Base-by-base conservation (phyloP, 23 red algal species). In the Gracilariopsis chorda region DNA sequence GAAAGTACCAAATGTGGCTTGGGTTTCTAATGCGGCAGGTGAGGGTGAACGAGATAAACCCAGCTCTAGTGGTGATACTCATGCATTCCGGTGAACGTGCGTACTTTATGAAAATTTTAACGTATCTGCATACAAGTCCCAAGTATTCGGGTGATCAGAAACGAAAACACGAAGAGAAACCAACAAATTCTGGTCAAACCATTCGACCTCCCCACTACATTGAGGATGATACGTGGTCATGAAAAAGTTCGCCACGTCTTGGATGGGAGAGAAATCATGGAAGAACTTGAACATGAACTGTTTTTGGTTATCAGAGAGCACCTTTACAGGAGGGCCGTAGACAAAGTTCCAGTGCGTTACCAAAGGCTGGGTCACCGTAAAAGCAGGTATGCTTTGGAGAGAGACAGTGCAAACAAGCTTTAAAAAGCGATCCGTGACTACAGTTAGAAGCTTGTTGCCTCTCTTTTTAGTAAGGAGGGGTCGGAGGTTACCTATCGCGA, bases 61-160 rank as follows among this genome's bases (percentile, higher is more conserved):
- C 46, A 82, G 46, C 6, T 53, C 51, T 29, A 82, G 40, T 21
- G 51, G 77, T 25, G 77, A 29, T 21, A 36, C 40, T 34, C 48
- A 20, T 29, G 77, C 57, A 25, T 21, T 4, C 6, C 51, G 43
- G 21, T 84, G 51, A 33, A 67, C 57, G 51, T 84, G 80, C 30
- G 30, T 84, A 37, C 64, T 84, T 20, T 84, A 84, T 1, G 53
- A 48, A 17, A 36, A 44, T 10, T 48, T 84, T 46, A 84, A 58
- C 27, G 52, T 19, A 58, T 24, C 27, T 3, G 20, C 52, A 58
- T 58, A 58, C 12, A 58, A 58, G 3, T 58, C 52, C 52, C 3
- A 58, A 24, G 52, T 58, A 5, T 58, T 7, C 27, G 52, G 52
- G 52, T 58, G 52, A 14, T 58, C 12, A 58, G 52, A 19, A 58